Base-by-base conservation (phyloP, 495 filamentous ascomycete genomes). In the Talaromyces thailandensis region DNA sequence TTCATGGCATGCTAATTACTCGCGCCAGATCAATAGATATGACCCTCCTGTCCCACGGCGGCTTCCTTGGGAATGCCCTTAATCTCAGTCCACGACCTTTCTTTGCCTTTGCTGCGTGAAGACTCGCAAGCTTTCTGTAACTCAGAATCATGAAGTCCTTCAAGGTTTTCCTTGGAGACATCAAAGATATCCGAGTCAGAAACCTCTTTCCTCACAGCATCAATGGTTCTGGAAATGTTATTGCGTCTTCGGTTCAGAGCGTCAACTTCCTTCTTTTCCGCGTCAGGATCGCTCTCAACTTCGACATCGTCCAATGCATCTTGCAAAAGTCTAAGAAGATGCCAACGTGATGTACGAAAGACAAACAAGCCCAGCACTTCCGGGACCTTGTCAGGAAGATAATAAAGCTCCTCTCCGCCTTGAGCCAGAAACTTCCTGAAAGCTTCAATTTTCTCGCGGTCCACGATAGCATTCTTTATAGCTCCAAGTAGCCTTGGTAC, bases 391-490 rank as follows among this genome's bases (percentile, higher is more conserved):
- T 89, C 83, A 29, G 86, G 79, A 31, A 99, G 74, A 67, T 94
- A 91, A 55, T 78, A 82, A 8, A 97, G 68, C 55, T 97, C 93
- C 9, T 93, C 89, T 3, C 87, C 86, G 24, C 85, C 90, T 31
- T 92, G 79, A n/a, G 85, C 75, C 4, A 96, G 72, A 70, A 97
- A 99, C 59, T 79, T 88, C 62, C 84, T 83, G 28, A 97, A 78
- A 0, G 85, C 88, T 62, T 92, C 86, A 57, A 93, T 83, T 74
- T 91, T 97, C 75, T 98, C 92, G 11, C 95, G 82, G 69, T 99
- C 95, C 52, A 99, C 89, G 1, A 88, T 79, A 2, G 86, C 83
- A 56, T 70, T 72, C 64, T 85, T 86, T 59, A 98, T 69, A 2
- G 81, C 80, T 35, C 66, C 65, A 76, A 93, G 79, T 45, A 96